These are phyloP conservation scores for Starmerella asiatica DNA, from an alignment of 805 yeast genomes.

Conservation along the genomic window DNA sequence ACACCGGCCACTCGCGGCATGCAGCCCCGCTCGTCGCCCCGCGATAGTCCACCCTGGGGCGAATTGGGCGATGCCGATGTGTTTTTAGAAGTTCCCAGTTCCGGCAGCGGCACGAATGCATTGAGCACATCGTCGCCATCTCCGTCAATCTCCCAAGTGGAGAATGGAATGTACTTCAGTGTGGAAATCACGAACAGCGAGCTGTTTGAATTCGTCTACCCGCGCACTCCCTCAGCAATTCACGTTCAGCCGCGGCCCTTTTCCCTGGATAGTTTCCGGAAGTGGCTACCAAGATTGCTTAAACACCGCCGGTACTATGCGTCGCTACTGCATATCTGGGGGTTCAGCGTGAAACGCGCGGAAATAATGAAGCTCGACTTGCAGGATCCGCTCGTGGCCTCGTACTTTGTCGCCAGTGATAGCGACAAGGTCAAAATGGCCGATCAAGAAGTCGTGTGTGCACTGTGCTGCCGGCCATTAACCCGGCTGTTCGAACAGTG, in stretches of 20 bases:
- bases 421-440: background rate
- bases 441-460: slow-evolving; percentile 36
- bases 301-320: slow-evolving; percentile 63
- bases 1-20: background rate
- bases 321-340: slow-evolving; percentile 67
- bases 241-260: background rate
- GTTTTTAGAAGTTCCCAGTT: background rate
- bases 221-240: background rate
- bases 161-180: slow-evolving; percentile 1
- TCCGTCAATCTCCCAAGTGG: background rate
- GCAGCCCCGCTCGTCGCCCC: background rate
- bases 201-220: background rate
- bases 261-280: background rate
- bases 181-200: slow-evolving; percentile 1
- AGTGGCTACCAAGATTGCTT: slow-evolving; percentile 11
- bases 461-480: slow-evolving; percentile 50
- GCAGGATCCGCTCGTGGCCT: slow-evolving; percentile 8
- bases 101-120: background rate
- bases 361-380: slow-evolving; percentile 63
- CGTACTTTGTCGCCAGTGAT: background rate
- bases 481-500: slow-evolving; percentile 53
- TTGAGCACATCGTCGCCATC: background rate
- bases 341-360: slow-evolving; percentile 62
- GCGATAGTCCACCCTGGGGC: background rate
- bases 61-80: no score